Conservation (phyloP, 352 stramenopile genomes). For the Globisporangium yorkense region DNA sequence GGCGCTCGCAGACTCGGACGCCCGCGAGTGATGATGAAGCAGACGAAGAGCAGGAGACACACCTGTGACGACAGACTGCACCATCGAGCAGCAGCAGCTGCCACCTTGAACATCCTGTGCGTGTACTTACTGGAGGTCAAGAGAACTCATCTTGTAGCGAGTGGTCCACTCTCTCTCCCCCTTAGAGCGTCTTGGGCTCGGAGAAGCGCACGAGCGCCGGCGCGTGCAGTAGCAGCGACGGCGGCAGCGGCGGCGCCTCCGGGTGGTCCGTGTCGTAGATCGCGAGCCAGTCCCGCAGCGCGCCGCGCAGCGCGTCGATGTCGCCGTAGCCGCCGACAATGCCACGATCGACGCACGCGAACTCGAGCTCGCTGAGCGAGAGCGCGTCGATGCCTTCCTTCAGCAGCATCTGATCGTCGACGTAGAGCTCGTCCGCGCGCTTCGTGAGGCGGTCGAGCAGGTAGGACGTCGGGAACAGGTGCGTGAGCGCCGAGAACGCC, state of each 20-base stretch:
- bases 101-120: background rate
- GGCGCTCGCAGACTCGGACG: conserved; percentile 18
- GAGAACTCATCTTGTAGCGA: background rate
- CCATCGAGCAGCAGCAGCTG: background rate
- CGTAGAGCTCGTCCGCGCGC: conserved; percentile 52
- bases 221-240: conserved; percentile 71
- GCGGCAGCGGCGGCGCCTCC: conserved; percentile 24
- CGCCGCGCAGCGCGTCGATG: conserved; percentile 40
- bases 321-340: conserved; percentile 67
- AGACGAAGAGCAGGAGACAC: background rate
- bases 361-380: conserved; percentile 76
- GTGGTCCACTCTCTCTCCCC: background rate
- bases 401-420: conserved; percentile 72
- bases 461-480: conserved; percentile 29
- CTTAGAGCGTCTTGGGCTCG: conserved; percentile 9
- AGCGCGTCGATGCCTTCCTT: conserved; percentile 63
- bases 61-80: background rate
- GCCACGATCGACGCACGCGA: conserved; percentile 77
- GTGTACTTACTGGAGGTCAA: background rate
- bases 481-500: conserved; percentile 46
- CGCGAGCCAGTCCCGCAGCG: conserved; percentile 61
- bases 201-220: conserved; percentile 50
- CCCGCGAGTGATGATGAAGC: conserved; percentile 3
- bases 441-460: conserved; percentile 45
- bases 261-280: conserved; percentile 65